Evolutionary conservation across 768 basidiomycete species (phyloP).

Genomic region (Leucocoprinus leucothites): DNA sequence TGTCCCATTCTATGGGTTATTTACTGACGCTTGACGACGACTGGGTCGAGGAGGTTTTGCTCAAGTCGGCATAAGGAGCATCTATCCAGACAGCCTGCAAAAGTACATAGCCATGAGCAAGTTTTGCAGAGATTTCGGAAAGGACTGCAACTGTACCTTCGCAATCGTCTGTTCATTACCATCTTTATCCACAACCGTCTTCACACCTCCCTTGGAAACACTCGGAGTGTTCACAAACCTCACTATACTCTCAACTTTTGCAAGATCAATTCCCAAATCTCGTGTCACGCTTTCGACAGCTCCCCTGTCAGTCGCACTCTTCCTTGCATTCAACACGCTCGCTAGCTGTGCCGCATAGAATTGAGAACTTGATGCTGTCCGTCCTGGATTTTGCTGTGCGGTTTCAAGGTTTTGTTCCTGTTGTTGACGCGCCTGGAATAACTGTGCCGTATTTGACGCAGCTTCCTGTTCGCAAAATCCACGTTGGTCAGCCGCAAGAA

Average conservation of each 20-base stretch:
- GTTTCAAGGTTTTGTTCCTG: neutral
- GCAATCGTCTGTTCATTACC: slow-evolving; percentile 53
- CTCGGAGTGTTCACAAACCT: slow-evolving; percentile 65
- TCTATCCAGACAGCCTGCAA: slow-evolving; percentile 45
- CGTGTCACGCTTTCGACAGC: slow-evolving; percentile 50
- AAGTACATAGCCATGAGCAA: neutral
- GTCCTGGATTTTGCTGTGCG: neutral
- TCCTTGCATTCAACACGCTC: slow-evolving; percentile 4
- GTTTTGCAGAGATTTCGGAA: neutral
- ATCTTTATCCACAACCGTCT: slow-evolving; percentile 43
- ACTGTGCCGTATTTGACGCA: neutral
- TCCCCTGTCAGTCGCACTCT: slow-evolving; percentile 1
- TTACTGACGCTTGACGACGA: neutral
- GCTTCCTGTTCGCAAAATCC: neutral
- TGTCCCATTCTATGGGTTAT: neutral
- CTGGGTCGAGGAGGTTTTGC: neutral
- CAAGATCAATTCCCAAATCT: slow-evolving; percentile 52
- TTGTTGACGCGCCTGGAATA: slow-evolving; percentile 2
- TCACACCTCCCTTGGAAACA: slow-evolving; percentile 43
- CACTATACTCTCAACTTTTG: slow-evolving; percentile 48
- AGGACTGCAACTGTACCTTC: slow-evolving; percentile 37
- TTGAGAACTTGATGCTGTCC: neutral
- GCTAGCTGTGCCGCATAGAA: neutral
- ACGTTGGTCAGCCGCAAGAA: neutral
- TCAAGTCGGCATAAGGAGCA: slow-evolving; percentile 18